Conservation (phyloP, 257 asterid genomes). For the Solanum rostratum region DNA sequence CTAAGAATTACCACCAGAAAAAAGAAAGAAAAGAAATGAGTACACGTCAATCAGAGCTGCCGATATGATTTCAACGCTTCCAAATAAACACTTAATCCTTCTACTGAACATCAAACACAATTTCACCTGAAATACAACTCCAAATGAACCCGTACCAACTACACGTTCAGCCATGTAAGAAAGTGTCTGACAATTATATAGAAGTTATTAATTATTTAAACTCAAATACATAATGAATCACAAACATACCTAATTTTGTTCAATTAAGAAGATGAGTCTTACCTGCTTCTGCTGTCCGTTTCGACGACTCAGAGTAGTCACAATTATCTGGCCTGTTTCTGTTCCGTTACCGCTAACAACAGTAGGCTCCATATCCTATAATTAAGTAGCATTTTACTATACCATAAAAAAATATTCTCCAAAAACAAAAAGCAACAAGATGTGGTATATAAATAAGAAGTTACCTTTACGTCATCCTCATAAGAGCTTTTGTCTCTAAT, state of each 20-base stretch:
- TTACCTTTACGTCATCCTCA: slow-evolving; percentile 51
- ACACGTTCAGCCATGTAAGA: slow-evolving; percentile 89
- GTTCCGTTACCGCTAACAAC: slow-evolving; percentile 74
- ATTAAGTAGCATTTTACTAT: not conserved
- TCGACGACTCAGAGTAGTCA: slow-evolving; percentile 57
- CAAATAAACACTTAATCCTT: not conserved
- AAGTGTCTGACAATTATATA: slow-evolving; percentile 36
- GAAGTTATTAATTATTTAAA: not conserved
- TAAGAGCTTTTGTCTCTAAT: slow-evolving; percentile 24
- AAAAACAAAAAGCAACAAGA: not conserved
- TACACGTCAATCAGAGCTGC: not conserved
- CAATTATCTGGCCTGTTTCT: slow-evolving; percentile 85
- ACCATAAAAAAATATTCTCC: not conserved
- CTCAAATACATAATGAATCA: not conserved
- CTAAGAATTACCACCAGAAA: slow-evolving; percentile 2
- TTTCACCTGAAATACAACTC: slow-evolving; percentile 74
- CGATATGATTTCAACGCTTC: not conserved
- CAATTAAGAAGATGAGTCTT: not conserved
- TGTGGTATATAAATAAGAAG: not conserved
- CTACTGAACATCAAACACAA: not conserved
- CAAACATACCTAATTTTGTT: not conserved
- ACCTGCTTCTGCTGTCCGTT: slow-evolving; percentile 88
- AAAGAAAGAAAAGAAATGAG: slow-evolving; percentile 5
- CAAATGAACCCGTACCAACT: slow-evolving; percentile 82
- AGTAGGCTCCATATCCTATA: slow-evolving; percentile 64